phyloP scores from a whole-genome alignment of 805 yeast genomes.

The Metschnikowia bowlesiae region DNA sequence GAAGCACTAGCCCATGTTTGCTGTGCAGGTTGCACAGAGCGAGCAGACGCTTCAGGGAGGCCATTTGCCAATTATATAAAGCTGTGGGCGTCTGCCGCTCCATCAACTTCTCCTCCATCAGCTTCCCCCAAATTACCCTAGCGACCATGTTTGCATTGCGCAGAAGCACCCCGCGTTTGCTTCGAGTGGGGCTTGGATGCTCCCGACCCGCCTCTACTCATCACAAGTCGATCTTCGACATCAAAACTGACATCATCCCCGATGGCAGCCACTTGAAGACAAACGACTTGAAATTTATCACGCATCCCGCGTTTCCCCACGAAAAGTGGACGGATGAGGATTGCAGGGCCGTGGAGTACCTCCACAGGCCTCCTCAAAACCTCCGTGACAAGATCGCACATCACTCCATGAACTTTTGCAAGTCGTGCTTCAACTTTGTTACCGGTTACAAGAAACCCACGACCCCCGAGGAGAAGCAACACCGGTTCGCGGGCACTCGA shows the following conservation, averaged over 20 bases:
- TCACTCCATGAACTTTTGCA: constrained; percentile 39
- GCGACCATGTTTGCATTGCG: constrained; percentile 5
- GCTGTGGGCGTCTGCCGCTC: too few species aligned
- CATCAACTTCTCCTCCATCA: too few species aligned
- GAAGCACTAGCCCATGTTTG: not conserved
- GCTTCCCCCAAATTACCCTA: too few species aligned
- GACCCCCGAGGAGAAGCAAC: constrained; percentile 22
- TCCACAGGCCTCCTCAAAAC: constrained; percentile 49
- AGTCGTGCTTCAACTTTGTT: constrained; percentile 53
- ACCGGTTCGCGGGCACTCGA: constrained; percentile 34
- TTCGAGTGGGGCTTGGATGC: constrained; percentile 3
- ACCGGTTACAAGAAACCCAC: constrained; percentile 64
- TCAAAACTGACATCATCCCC: constrained; percentile 13
- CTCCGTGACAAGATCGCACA: constrained; percentile 52
- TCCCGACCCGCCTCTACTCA: constrained; percentile 1
- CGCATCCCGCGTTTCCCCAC: constrained; percentile 39
- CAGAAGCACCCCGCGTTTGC: constrained; percentile 1
- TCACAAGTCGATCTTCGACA: constrained; percentile 6
- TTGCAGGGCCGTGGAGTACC: constrained; percentile 37
- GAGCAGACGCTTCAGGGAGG: not conserved
- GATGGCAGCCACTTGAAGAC: constrained; percentile 16
- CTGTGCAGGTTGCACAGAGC: not conserved
- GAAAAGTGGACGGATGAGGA: constrained; percentile 28
- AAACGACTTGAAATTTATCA: constrained; percentile 32
- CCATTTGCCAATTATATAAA: not conserved